These are phyloP conservation scores for Nicotiana rustica DNA, from an alignment of 305 asterid species.

Conservation along the genomic window DNA sequence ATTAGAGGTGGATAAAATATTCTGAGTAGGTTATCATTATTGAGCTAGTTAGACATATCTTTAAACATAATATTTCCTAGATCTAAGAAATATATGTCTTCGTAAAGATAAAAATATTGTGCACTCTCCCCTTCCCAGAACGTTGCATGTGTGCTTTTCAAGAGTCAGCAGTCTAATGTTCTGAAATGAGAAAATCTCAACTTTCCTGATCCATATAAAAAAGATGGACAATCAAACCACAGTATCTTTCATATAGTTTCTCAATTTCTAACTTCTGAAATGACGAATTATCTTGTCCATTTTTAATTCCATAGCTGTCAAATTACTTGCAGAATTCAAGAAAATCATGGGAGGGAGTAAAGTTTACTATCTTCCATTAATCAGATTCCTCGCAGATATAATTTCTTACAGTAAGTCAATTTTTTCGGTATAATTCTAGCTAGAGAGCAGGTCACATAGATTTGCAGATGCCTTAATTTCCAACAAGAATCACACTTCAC, in stretches of 20 bases:
- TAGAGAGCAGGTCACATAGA: conserved; percentile 2
- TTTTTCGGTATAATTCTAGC: neutral
- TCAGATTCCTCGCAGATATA: neutral
- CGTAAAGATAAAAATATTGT: neutral
- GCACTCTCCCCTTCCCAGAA: neutral
- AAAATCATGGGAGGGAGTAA: neutral
- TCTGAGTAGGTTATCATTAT: neutral
- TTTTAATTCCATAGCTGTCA: neutral
- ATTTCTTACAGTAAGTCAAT: neutral
- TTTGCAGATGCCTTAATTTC: conserved; percentile 17
- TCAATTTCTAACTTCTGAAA: neutral
- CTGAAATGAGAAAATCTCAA: conserved; percentile 25
- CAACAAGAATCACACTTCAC: conserved; percentile 26
- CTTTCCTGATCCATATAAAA: neutral
- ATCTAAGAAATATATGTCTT: conserved; percentile 25
- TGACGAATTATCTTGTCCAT: neutral
- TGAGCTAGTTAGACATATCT: conserved; percentile 19
- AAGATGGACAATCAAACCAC: neutral
- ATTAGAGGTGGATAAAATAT: neutral
- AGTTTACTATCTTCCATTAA: neutral
- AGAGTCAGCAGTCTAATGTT: neutral
- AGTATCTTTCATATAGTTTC: neutral
- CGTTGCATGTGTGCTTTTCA: neutral
- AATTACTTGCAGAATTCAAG: neutral
- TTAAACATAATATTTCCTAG: conserved; percentile 17